Base-by-base conservation (phyloP, 768 basidiomycete genomes). In the Cystofilobasidium macerans region DNA sequence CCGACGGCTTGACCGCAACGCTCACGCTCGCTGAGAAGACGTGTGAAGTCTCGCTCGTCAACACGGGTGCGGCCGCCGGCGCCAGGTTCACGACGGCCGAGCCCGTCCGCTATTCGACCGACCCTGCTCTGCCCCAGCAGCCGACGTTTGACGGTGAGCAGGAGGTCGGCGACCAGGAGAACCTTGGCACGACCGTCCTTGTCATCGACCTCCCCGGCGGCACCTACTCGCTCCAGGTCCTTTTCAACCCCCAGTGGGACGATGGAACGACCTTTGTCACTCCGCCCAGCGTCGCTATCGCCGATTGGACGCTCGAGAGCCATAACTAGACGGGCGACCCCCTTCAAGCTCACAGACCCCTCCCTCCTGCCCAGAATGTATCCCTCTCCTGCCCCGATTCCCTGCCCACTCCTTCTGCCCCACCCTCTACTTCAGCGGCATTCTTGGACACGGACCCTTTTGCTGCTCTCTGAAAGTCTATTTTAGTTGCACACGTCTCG, bases 161-260 rank as follows among this genome's bases (percentile, higher is more conserved):
- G 69, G 68, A 64, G 36, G 60, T 32, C 28, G 68, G 42, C 16
- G 42, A 93, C 76, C 88, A 88, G 74, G 73, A 77, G 12, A 95
- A 98, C 77, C 79, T 82, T 0, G 84, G 83, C 30, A 88, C 92
- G 66, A 85, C 82, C 18, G 92, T 97, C 24, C 78, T 99, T 61
- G 80, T 80, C 65, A 85, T 99, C 74, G 80, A 78, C 70, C 57
- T 77, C 16, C 80, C 82, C 32, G 83, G 85, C 22, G 90, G 89
- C n/a, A 77, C 78, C 56, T 85, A 88, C 76, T 86, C 78, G 20
- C 76, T 95, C 57, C 83, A 93, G 77, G 85, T 97, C 60, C 75
- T 98, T 74, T 87, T 98, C 79, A 91, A 83, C 76, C 95, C 94
- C n/a, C 88, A 94, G 72, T 97, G 92, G 91, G 76, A 79, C 30